Evolutionary conservation across 1,139 yeast species (phyloP), one percentile per base, ranked within the genome.

Genomic region (Yamadazyma triangularis): DNA sequence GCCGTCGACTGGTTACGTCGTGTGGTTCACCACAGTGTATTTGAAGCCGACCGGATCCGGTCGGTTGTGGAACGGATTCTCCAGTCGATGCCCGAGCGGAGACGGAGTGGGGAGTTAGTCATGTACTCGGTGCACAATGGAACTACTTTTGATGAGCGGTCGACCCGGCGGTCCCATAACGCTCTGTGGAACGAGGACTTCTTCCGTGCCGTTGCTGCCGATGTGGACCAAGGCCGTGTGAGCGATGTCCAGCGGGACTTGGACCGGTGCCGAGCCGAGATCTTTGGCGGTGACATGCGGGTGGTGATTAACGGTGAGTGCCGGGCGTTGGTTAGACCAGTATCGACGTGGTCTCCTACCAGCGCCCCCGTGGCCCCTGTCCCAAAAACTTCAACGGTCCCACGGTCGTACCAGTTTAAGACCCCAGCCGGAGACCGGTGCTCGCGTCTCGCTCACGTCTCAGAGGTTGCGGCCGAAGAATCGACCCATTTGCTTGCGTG

Each of bases 381-480:
- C n/a, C n/a, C n/a, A n/a, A n/a, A n/a, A n/a, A n/a, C n/a, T n/a
- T n/a, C n/a, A n/a, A n/a, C n/a, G n/a, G n/a, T n/a, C n/a, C 91
- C 95, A 8, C 67, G 77, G 13, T 62, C 86, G 2, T 59, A 60
- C 29, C 61, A 72, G 13, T 73, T 72, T 25, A 62, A 74, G 27
- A 78, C 94, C 2, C 61, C 64, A 2, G 49, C 73, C 7, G 96
- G 96, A 20, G 39, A 46, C 10, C 38, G 50, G 0, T 77, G 87
- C 31, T 56, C 72, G 8, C 56, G 64, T 4, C 66, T 70, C 27
- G 94, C 95, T 0, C 69, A 61, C 39, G 60, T 91, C 27, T 70
- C 84, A 2, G 72, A 86, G 0, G 77, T 89, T 9, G 91, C 96
- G 9, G 89, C 94, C 0, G 80, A 94, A 0, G 96, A 89, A 42